Evolutionary conservation across 2,329 filamentous ascomycete species (phyloP).

Genomic region (Calonectria naviculata): DNA sequence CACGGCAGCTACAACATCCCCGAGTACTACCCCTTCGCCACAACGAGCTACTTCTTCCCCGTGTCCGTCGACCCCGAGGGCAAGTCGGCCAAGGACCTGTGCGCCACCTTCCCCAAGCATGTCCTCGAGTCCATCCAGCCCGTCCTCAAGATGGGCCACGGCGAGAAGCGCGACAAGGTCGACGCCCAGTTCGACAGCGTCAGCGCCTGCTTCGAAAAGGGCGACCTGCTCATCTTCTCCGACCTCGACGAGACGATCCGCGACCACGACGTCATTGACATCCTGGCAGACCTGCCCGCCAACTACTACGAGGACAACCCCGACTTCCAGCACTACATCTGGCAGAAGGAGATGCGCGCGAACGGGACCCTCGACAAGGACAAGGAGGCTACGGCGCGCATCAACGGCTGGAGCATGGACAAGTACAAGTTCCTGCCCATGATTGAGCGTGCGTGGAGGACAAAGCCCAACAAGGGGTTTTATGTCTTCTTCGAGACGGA

Average conservation of each 20-base stretch:
- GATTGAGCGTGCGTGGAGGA: conserved; percentile 60
- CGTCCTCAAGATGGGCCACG: conserved; percentile 48
- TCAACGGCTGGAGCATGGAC: conserved; percentile 63
- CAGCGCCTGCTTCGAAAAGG: conserved; percentile 59
- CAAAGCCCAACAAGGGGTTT: conserved; percentile 61
- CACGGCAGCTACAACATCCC: conserved; percentile 38
- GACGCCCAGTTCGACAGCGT: conserved; percentile 61
- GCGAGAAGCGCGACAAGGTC: conserved; percentile 41
- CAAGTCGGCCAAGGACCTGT: conserved; percentile 42
- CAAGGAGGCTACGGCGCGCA: conserved; percentile 43
- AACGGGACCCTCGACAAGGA: conserved; percentile 47
- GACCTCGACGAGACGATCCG: conserved; percentile 59
- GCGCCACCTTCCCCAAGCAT: conserved; percentile 46
- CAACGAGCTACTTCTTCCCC: conserved; percentile 44
- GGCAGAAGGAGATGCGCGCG: conserved; percentile 48
- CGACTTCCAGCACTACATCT: conserved; percentile 53
- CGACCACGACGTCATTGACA: conserved; percentile 56
- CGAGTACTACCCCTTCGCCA: conserved; percentile 43
- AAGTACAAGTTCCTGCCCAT: conserved; percentile 69
- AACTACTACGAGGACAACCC: conserved; percentile 50
- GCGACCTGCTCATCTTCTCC: conserved; percentile 60
- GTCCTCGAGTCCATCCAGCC: conserved; percentile 45
- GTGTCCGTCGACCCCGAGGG: conserved; percentile 39
- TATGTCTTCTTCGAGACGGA: conserved; percentile 68
- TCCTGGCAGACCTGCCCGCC: conserved; percentile 57